phyloP scores from a whole-genome alignment of 1,284 basidiomycete species.

The Chiua sp. region DNA sequence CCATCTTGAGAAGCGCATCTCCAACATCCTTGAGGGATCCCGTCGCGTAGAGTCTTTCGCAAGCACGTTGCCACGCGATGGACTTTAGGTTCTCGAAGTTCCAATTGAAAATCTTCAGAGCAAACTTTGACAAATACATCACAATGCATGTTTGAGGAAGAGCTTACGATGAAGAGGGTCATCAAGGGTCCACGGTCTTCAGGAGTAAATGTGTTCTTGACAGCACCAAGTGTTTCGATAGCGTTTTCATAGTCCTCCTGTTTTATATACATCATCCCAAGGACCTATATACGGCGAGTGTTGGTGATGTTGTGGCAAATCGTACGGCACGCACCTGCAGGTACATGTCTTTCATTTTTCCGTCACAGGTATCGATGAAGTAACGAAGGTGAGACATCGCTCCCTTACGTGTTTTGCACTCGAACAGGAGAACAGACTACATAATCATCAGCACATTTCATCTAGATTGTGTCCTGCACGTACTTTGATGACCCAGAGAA shows the following conservation, averaged over 20 bases:
- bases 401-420: not conserved
- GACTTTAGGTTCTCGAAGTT: not conserved
- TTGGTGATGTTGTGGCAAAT: not conserved
- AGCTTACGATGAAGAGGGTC: constrained; percentile 1
- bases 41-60: not conserved
- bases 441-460: not conserved
- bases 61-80: constrained; percentile 7
- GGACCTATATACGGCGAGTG: not conserved
- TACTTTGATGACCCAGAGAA: not conserved
- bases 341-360: not conserved
- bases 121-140: not conserved
- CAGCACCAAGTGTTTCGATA: not conserved
- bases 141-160: not conserved
- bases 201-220: not conserved
- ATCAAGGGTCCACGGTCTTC: not conserved
- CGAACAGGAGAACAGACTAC: not conserved
- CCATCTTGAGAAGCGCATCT: not conserved
- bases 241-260: not conserved
- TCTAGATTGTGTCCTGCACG: not conserved
- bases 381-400: not conserved
- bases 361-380: not conserved
- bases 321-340: not conserved
- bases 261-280: not conserved
- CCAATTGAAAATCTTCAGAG: constrained; percentile 14
- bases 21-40: not conserved